These are phyloP conservation scores for Fusarium nisikadoi DNA, from an alignment of 2,329 filamentous ascomycete species.

Conservation along the genomic window DNA sequence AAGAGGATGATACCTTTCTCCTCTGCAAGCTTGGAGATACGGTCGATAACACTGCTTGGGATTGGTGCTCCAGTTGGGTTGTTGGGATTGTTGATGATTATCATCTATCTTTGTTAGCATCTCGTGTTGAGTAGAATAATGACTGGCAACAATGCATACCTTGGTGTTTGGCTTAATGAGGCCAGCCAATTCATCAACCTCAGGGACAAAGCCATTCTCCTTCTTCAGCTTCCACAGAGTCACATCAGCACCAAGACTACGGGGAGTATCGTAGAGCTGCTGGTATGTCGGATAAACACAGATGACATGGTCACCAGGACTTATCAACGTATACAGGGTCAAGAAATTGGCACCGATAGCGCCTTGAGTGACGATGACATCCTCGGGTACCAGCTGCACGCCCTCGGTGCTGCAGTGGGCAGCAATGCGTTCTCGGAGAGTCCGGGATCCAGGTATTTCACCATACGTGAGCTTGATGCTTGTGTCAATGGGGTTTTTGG, in stretches of 20 bases:
- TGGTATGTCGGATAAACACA: conserved; percentile 91
- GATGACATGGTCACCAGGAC: conserved; percentile 82
- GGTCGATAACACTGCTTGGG: conserved; percentile 66
- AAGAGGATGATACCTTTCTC: conserved; percentile 73
- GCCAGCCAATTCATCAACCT: conserved; percentile 71
- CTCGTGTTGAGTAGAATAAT: accelerated
- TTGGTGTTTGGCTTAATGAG: conserved; percentile 77
- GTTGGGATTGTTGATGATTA: conserved; percentile 76
- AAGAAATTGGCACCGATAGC: conserved; percentile 86
- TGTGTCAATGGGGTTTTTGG: conserved; percentile 58
- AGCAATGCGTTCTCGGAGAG: conserved; percentile 72
- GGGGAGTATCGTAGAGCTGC: conserved; percentile 81
- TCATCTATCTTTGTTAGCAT: conserved; percentile 50
- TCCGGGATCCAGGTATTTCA: conserved; percentile 73
- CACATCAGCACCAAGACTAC: conserved; percentile 79
- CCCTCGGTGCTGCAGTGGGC: conserved; percentile 70
- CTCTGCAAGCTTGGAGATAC: conserved; percentile 71
- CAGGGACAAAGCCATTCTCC: conserved; percentile 72
- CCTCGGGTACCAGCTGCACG: conserved; percentile 60
- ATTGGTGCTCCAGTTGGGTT: conserved; percentile 83
- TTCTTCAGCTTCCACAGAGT: conserved; percentile 77
- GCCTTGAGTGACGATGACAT: conserved; percentile 80
- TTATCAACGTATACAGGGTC: conserved; percentile 76
- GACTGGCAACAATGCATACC: conserved; percentile 50
- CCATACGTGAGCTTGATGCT: conserved; percentile 76